Conservation (phyloP, 306 rosid species). For the Trifolium dubium region DNA sequence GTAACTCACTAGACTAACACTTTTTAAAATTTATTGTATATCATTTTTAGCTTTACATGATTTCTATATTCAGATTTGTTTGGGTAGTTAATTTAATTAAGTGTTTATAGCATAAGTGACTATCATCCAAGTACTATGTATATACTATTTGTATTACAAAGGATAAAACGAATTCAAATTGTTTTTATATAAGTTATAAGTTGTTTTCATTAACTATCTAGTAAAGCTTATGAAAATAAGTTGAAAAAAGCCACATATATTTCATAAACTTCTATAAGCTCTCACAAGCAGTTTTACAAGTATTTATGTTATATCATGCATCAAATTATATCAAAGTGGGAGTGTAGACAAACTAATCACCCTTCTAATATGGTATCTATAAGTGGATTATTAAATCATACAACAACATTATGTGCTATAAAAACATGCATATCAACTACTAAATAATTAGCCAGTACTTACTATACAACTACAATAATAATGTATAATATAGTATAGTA, state of each 20-base stretch:
- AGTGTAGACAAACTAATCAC: slow-evolving; percentile 3
- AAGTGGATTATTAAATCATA: background rate
- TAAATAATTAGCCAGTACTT: background rate
- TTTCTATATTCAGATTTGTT: background rate
- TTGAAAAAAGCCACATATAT: background rate
- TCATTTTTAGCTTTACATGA: background rate
- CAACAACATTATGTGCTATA: background rate
- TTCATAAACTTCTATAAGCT: background rate
- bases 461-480: background rate
- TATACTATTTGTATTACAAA: background rate
- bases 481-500: background rate
- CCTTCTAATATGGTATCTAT: background rate
- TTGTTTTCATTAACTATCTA: background rate
- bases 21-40: background rate
- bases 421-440: slow-evolving; percentile 13
- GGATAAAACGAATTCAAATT: background rate
- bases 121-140: background rate
- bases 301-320: background rate
- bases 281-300: background rate
- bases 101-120: background rate
- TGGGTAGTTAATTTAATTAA: background rate
- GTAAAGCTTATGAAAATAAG: background rate
- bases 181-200: background rate
- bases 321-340: background rate
- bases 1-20: background rate